phyloP scores from a whole-genome alignment of 768 basidiomycete genomes.

The Podaxis pistillaris region DNA sequence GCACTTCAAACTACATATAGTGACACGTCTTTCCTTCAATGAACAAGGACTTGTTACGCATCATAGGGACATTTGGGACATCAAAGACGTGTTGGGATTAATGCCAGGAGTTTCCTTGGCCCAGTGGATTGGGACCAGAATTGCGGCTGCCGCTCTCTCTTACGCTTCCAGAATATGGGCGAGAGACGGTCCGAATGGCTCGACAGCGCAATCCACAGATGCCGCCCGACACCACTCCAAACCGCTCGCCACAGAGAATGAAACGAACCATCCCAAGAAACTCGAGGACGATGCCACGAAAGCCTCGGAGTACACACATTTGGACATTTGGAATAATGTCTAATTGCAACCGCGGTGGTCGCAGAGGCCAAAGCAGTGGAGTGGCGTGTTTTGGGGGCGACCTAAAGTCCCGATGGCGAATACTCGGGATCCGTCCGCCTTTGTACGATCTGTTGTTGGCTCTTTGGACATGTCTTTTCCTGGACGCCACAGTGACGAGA shows the following conservation, averaged over 20 bases:
- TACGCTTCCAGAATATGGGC: slow-evolving; percentile 37
- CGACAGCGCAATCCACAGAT: slow-evolving; percentile 5
- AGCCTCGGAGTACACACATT: not conserved
- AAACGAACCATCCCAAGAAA: not conserved
- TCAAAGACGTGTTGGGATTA: slow-evolving; percentile 73
- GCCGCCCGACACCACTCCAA: slow-evolving; percentile 4
- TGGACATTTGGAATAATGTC: slow-evolving; percentile 3
- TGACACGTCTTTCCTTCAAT: slow-evolving; percentile 75
- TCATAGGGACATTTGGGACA: slow-evolving; percentile 81
- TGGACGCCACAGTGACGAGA: not conserved
- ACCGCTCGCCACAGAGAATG: not conserved
- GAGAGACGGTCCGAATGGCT: not conserved
- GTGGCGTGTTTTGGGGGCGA: not conserved
- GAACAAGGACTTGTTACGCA: slow-evolving; percentile 78
- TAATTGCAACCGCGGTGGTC: not conserved
- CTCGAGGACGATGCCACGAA: not conserved
- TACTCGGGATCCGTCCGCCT: slow-evolving; percentile 12
- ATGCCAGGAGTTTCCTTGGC: slow-evolving; percentile 65
- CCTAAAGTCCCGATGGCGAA: slow-evolving; percentile 16
- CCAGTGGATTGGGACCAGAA: slow-evolving; percentile 67
- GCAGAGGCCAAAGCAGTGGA: slow-evolving; percentile 10
- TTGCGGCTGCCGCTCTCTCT: slow-evolving; percentile 57
- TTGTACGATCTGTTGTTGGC: slow-evolving; percentile 17
- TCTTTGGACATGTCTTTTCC: slow-evolving; percentile 15
- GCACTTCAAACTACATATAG: slow-evolving; percentile 70